A percentile compares a stretch with the other conserved stretches of the same genome.
phyloP scores from a whole-genome alignment of 2,329 filamentous ascomycete genomes.

The Graphilbum fragrans region DNA sequence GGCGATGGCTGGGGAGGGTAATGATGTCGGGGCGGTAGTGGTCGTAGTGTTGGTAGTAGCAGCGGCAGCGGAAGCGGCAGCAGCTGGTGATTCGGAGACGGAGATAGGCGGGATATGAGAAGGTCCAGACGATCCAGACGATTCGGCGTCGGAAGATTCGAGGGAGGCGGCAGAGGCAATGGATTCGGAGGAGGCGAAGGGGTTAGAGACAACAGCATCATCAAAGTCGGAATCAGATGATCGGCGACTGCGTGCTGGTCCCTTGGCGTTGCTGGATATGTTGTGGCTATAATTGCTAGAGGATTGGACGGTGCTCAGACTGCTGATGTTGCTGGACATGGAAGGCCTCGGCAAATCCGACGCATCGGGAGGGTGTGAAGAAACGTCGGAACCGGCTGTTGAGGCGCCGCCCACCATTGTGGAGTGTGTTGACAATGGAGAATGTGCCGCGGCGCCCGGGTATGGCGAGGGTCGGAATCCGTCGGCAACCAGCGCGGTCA shows the following conservation, averaged over 20 bases:
- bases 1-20: background rate
- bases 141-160: background rate
- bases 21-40: background rate
- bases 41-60: background rate
- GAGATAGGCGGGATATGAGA: too few relatives aligned
- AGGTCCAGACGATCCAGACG: background rate
- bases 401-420: background rate
- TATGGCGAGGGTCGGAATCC: constrained; percentile 8
- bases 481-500: constrained; percentile 7
- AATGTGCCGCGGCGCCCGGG: background rate
- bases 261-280: background rate
- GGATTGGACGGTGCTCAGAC: background rate
- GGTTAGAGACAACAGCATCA: background rate
- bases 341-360: background rate
- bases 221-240: background rate
- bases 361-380: background rate
- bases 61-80: background rate
- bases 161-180: background rate
- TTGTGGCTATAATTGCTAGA: background rate
- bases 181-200: background rate
- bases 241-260: background rate
- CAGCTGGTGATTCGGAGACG: too few relatives aligned
- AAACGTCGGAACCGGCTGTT: background rate
- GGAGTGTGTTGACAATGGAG: background rate
- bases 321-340: constrained; percentile 1